phyloP scores from a whole-genome alignment of 148 eudicot species.

The Rhododendron ovatum region DNA sequence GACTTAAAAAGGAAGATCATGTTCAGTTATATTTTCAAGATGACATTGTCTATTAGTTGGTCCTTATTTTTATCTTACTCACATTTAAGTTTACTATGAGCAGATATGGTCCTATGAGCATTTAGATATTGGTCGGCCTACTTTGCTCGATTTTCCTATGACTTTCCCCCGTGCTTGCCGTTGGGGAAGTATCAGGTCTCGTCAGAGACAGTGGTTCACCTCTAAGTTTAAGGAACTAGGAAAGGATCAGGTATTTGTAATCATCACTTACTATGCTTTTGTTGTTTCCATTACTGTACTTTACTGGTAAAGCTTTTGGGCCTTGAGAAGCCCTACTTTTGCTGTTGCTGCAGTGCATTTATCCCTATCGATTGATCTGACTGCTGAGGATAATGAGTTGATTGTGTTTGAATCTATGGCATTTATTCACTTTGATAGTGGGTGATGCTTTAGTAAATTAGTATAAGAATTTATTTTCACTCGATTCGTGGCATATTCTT shows the following conservation, averaged over 20 bases:
- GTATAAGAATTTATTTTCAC: neutral
- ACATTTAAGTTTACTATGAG: neutral
- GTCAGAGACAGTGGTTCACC: constrained; percentile 30
- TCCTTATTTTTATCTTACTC: neutral
- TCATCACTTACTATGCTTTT: neutral
- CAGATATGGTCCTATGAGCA: constrained; percentile 84
- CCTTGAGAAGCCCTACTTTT: neutral
- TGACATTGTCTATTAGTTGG: neutral
- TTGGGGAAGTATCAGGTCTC: constrained; percentile 50
- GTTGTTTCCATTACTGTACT: neutral
- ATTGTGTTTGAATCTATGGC: neutral
- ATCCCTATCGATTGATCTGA: neutral
- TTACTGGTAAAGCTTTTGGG: neutral
- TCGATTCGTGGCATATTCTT: neutral
- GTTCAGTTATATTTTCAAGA: neutral
- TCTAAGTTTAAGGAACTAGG: constrained; percentile 43
- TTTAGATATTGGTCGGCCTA: constrained; percentile 59
- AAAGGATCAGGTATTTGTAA: constrained; percentile 41
- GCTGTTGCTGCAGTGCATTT: neutral
- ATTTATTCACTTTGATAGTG: neutral
- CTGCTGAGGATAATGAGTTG: neutral
- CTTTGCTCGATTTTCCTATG: constrained; percentile 13
- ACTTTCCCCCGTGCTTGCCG: constrained; percentile 55
- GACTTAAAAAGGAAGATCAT: neutral
- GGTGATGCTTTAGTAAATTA: neutral